These are phyloP conservation scores for Teunomyces funiuensis DNA, from an alignment of 805 yeast genomes.

Conservation along the genomic window DNA sequence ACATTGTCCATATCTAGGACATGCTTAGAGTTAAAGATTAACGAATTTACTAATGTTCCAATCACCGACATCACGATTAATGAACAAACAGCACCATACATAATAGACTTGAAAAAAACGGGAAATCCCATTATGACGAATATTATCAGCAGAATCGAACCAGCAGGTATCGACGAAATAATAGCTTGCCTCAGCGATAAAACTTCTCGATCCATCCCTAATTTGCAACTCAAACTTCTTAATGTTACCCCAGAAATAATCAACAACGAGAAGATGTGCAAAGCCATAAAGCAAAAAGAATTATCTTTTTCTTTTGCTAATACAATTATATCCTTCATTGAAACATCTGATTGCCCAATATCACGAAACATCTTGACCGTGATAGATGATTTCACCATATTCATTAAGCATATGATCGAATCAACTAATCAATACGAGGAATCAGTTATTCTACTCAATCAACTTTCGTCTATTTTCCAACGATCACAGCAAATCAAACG, in stretches of 20 bases:
- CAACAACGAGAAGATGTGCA: conserved; percentile 4
- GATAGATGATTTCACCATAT: conserved; percentile 11
- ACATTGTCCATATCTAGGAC: not conserved
- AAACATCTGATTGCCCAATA: not conserved
- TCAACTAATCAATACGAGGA: not conserved
- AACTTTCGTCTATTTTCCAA: conserved; percentile 11
- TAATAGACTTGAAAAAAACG: conserved; percentile 6
- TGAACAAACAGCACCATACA: not conserved
- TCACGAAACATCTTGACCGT: conserved; percentile 4
- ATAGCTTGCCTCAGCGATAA: not conserved
- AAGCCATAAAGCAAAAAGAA: conserved; percentile 2
- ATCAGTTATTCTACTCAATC: not conserved
- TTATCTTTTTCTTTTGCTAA: conserved; percentile 4
- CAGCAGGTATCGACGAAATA: not conserved
- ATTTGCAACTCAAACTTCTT: conserved; percentile 3
- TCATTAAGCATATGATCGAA: conserved; percentile 5
- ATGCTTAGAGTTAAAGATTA: conserved; percentile 9
- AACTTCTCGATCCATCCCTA: not conserved
- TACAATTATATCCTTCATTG: conserved; percentile 5
- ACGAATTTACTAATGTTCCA: conserved; percentile 1
- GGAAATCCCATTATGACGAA: conserved; percentile 1
- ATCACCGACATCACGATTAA: not conserved
- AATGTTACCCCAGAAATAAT: not conserved
- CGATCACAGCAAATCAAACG: conserved; percentile 36
- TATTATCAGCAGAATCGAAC: not conserved